phyloP scores from a whole-genome alignment of 805 yeast genomes.

The Pichia membranifaciens region DNA sequence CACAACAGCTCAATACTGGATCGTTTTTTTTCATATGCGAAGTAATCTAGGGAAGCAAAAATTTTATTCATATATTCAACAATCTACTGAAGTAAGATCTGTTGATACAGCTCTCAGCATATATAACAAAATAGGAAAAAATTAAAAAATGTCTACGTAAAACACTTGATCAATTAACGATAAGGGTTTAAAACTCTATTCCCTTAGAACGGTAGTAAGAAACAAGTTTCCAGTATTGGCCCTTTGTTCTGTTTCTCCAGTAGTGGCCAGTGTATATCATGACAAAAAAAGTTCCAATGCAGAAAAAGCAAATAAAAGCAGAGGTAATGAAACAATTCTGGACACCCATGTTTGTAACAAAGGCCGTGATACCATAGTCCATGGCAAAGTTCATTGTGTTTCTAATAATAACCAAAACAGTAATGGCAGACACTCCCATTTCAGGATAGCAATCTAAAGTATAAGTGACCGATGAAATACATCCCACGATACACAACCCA shows the following conservation, averaged over 20 bases:
- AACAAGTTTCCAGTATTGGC: constrained; percentile 32
- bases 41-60: no score
- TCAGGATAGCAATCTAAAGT: constrained; percentile 52
- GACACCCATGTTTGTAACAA: constrained; percentile 47
- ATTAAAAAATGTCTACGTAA: no score
- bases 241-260: constrained; percentile 33
- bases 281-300: constrained; percentile 40
- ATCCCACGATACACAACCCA: constrained; percentile 49
- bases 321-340: constrained; percentile 54
- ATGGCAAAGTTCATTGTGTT: constrained; percentile 55
- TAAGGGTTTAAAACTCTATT: not conserved
- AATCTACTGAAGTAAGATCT: not conserved
- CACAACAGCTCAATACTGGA: no score
- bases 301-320: constrained; percentile 45
- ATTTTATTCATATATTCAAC: no score
- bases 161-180: no score
- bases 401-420: constrained; percentile 50
- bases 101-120: not conserved
- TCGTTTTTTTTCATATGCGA: no score
- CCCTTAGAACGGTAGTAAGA: constrained; percentile 25
- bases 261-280: constrained; percentile 33
- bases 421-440: constrained; percentile 47
- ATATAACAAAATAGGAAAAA: not conserved
- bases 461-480: constrained; percentile 47
- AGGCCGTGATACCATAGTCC: constrained; percentile 55